A percentile compares a stretch with the other conserved stretches of the same genome.
These are phyloP conservation scores for Tolypocladium tropicale DNA, from an alignment of 2,329 filamentous ascomycete species.

Conservation along the genomic window DNA sequence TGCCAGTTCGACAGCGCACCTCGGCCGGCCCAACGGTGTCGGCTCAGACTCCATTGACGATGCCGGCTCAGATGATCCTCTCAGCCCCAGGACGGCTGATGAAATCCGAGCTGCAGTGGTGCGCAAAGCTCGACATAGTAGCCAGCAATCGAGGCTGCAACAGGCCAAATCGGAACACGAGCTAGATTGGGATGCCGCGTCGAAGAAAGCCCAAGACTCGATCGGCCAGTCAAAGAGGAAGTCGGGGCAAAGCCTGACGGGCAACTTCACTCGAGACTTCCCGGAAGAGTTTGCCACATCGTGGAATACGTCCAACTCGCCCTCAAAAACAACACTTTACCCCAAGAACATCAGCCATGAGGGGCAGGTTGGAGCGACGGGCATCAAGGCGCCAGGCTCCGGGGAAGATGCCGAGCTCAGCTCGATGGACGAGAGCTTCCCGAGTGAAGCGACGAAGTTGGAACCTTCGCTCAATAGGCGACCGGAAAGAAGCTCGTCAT, in stretches of 20 bases:
- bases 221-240: background rate
- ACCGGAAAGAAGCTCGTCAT: slow-evolving; percentile 1
- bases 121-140: slow-evolving; percentile 13
- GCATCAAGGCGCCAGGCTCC: background rate
- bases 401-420: slow-evolving; percentile 19
- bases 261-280: slow-evolving; percentile 40
- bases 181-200: slow-evolving; percentile 4
- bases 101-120: slow-evolving; percentile 20
- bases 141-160: slow-evolving; percentile 7
- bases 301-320: slow-evolving; percentile 25
- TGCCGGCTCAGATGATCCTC: slow-evolving; percentile 4
- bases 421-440: slow-evolving; percentile 33
- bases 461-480: slow-evolving; percentile 21
- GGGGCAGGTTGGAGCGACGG: background rate
- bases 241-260: slow-evolving; percentile 22
- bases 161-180: slow-evolving; percentile 7
- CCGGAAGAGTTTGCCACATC: slow-evolving; percentile 37
- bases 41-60: background rate
- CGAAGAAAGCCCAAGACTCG: slow-evolving; percentile 2
- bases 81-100: slow-evolving; percentile 17
- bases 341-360: slow-evolving; percentile 8
- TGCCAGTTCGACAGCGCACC: slow-evolving; percentile 6
- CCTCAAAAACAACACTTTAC: slow-evolving; percentile 13
- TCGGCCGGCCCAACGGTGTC: background rate
- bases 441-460: slow-evolving; percentile 12